Base-by-base conservation (phyloP, 768 basidiomycete genomes). In the Phylloporus sp. region DNA sequence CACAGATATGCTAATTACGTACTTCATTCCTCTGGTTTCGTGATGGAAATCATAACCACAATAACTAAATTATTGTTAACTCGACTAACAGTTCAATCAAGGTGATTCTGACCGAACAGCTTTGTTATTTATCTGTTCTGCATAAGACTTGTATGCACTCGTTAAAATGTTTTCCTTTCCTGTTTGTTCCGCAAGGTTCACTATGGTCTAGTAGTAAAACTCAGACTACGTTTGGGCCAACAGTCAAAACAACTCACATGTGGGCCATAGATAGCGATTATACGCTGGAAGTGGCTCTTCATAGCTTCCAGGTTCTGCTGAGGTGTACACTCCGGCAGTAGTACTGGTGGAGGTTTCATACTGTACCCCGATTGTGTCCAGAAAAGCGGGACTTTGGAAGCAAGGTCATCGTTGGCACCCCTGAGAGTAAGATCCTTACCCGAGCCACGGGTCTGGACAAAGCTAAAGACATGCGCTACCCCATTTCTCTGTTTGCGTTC, bases 21-120 rank as follows among this genome's bases (percentile, higher is more conserved):
- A 91, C 87, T 90, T 91, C 95, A 98, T 97, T 20, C 95, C 95
- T 64, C 82, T 86, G 11, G 93, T 95, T 68, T 97, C 92, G 4
- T 74, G 79, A 69, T 97, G 95, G 67, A 97, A 98, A 67, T 97
- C 95, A 62, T 94, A 97, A 62, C 84, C 86, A 55, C 74, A 72
- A 60, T 91, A 92, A 55, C 88, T 91, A 16, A 29, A 41, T 12
- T 27, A 20, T 22, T 5, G 20, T 53, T 39, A 55, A 51, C 27
- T 50, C 28, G 38, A 46, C 32, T 38, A 34, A 29, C 22, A 23
- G 29, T 29, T 20, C 9, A 18, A 22, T 28, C 26, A 40, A n/a
- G 20, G 31, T 38, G 29, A 6, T 34, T 66, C 81, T 39, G 61
- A 88, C 87, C 72, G 73, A 18, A 80, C 76, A 59, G 86, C 80